Evolutionary conservation across 331 rosid species (phyloP), one percentile per base, ranked within the genome.

Genomic region (Malus hybrid): DNA sequence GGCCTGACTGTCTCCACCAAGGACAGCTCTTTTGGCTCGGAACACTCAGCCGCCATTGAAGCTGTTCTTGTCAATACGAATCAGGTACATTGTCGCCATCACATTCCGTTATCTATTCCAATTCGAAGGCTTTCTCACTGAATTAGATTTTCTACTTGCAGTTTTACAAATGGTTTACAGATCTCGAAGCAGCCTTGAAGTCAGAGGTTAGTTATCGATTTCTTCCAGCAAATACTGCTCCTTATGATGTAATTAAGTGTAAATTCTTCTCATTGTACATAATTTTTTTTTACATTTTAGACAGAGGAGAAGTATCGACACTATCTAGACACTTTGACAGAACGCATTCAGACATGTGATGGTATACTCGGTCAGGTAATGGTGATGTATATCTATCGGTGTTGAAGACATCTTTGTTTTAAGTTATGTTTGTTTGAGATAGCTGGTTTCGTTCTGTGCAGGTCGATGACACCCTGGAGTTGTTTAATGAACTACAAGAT

Each of bases 241-340:
- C 46, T 71, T 33, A 14, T 67, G 60, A 34, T 63, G 32, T 44
- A 18, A 28, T 28, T 7, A 65, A 65, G 34, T 69, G 46, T 72
- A 76, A 67, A 69, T 39, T 2, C 46, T 39, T 9, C 69, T 75
- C 46, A 72, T 24, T 76, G 32, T 48, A 22, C 82, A 54, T 75
- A 13, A 61, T 50, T 39, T 9, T 73, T 32, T 65, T 76, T 15
- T 62, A 42, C 15, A 50, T 64, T 84, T 55, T 81, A 95, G 99
- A 92, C 99, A n/a, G 99, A 95, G 85, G 97, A 95, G 93, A 95
- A 95, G 86, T 95, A 95, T 82, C 91, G 93, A 68, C 91, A 92
- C 77, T 92, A 95, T 56, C 90, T 95, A 70, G 91, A 84, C 82
- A 88, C 97, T 33, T 81, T 95, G 72, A 89, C 96, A 4, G 98